Percentiles rank a stretch among this genome's conserved stretches.
These are phyloP conservation scores for Ogataea ganodermae DNA, from an alignment of 805 yeast genomes.

Conservation along the genomic window DNA sequence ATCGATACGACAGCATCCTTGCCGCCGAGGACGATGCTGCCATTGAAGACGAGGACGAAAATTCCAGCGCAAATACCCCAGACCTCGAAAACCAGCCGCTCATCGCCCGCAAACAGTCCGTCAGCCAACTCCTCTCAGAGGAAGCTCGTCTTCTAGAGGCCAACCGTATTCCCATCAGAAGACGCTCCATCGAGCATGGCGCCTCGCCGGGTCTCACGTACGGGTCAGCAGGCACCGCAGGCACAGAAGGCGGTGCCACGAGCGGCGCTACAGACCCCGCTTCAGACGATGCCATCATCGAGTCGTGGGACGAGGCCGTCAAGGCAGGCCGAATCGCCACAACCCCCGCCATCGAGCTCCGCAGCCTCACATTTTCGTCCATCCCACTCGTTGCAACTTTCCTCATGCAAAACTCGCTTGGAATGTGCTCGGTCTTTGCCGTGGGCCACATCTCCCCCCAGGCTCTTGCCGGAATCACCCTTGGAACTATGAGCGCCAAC, in stretches of 20 bases:
- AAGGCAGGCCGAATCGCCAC: constrained; percentile 48
- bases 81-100: constrained; percentile 4
- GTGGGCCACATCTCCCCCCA: constrained; percentile 73
- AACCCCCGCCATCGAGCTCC: constrained; percentile 39
- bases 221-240: not conserved
- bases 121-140: constrained; percentile 23
- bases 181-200: constrained; percentile 13
- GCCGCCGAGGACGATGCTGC: not conserved
- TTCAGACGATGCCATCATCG: constrained; percentile 29
- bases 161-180: constrained; percentile 31
- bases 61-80: not conserved
- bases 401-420: constrained; percentile 67
- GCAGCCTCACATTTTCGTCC: constrained; percentile 43
- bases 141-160: constrained; percentile 33
- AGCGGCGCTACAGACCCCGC: not conserved
- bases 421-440: constrained; percentile 75
- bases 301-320: constrained; percentile 38
- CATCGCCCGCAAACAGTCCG: constrained; percentile 6
- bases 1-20: not conserved
- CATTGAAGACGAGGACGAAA: not conserved
- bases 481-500: constrained; percentile 78
- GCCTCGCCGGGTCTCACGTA: not conserved
- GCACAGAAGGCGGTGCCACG: constrained; percentile 7
- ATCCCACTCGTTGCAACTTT: constrained; percentile 67
- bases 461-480: constrained; percentile 74